Base-by-base conservation (phyloP, 805 yeast species). In the Saturnispora zaruensis region DNA sequence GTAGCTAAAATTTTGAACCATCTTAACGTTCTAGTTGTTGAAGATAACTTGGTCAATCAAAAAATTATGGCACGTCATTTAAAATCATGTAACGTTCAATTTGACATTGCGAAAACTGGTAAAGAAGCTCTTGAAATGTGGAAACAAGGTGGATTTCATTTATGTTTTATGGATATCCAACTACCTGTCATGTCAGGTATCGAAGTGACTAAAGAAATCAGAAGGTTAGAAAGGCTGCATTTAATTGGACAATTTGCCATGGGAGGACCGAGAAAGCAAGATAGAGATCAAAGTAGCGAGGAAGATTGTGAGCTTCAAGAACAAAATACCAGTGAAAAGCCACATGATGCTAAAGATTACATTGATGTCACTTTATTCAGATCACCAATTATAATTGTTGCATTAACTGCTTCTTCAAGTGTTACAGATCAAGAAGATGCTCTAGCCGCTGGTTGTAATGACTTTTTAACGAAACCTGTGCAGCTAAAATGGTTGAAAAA, bases 331-430 rank as follows among this genome's bases (percentile, higher is more conserved):
- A 36, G 13, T 16, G 40, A 36, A 13, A 9, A 28, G 20, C 6
- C 23, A 3, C 40, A 34, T 20, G 26, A 41, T 25, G 9, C 36
- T 9, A 75, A 73, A 8, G 89, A 84, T 55, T 70, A 69, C 38
- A 65, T 87, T 6, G 87, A 85, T 56, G 64, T 77, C 25, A 68
- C 71, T 9, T 66, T 76, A n/a, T 88, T 88, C 66, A 76, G 87
- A 55, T 84, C 95, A 0, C 99, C 99, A 0, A 96, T 95, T n/a
- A 93, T 93, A 50, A 91, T 93, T 47, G 99, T 93, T 20, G 99
- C 99, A 0, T 70, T 93, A 46, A 93, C 99, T 1, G 99, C 99
- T 0, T 82, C 93, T 6, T 85, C 93, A 16, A 78, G 93, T 26
- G 79, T 83, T 13, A 82, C 82, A 28, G 98, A 90, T 67, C 82